Evolutionary conservation across 148 eudicot genomes (phyloP), one percentile per base, ranked within the genome.

Genomic region (Nepenthes gracilis): DNA sequence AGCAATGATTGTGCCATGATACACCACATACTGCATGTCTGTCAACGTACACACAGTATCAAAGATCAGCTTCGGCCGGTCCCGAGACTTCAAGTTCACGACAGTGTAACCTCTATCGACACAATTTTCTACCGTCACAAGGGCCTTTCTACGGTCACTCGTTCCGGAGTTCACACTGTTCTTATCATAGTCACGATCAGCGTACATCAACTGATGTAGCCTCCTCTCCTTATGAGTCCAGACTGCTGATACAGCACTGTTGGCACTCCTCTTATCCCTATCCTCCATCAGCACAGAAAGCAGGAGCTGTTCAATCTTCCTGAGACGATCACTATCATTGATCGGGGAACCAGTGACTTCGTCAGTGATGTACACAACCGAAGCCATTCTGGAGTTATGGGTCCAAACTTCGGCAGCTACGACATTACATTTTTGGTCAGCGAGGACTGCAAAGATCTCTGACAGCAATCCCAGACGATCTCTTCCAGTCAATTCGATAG

Each of bases 341-440:
- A 91, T 87, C 1, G 90, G 79, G 51, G 55, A 64, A 43, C 97
- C 95, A 12, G 64, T 72, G 11, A 66, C 49, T 33, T 85, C 81
- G 66, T 91, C 93, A 0, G 93, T 91, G 59, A 91, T 81, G 71
- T 87, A 88, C 40, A 88, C 74, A 1, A 91, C 87, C 0, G 96
- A 81, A 11, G 97, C 97, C 93, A 91, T 80, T 72, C 97, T 77
- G 2, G 93, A 83, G 57, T 84, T 91, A 67, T 91, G 97, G 55
- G 97, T 91, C 97, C 97, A 91, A 9, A 91, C 90, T 60, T 91
- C 96, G 0, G 97, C 85, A 11, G 84, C 84, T 47, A 81, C 93
- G 38, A 88, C 76, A 35, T 91, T 91, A 63, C 97, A 91, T 57
- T 83, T 82, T 15, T 83, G 86, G 57, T 88, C 86, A 0, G 83